A percentile compares a stretch with the other conserved stretches of the same genome.
Conservation (phyloP, 2,329 filamentous ascomycete species). For the Thelonectria rubi region DNA sequence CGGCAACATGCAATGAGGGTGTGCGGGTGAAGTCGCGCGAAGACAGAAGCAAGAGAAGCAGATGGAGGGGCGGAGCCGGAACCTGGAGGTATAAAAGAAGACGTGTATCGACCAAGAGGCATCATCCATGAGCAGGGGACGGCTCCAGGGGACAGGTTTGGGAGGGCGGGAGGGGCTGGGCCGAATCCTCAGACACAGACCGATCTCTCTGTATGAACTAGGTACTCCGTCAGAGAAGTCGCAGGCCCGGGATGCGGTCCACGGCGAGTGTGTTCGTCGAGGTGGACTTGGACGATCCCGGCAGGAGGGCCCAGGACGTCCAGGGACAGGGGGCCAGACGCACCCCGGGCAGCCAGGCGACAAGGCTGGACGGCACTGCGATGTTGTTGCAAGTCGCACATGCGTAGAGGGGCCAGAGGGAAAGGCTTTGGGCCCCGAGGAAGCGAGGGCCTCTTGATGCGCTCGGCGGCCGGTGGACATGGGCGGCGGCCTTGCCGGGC, state of each 20-base stretch:
- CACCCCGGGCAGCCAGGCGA: constrained; percentile 36
- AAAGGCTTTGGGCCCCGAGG: not conserved
- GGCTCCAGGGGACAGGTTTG: constrained; percentile 41
- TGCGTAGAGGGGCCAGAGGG: not conserved
- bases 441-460: constrained; percentile 15
- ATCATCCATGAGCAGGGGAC: constrained; percentile 43
- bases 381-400: constrained; percentile 16
- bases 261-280: constrained; percentile 37
- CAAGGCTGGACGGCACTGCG: constrained; percentile 24
- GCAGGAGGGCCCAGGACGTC: constrained; percentile 20
- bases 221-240: constrained; percentile 36
- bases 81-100: constrained; percentile 46
- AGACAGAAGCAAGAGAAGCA: constrained; percentile 39
- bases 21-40: constrained; percentile 38
- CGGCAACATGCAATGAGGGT: constrained; percentile 35
- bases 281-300: constrained; percentile 36
- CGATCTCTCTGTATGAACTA: constrained; percentile 38
- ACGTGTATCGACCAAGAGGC: constrained; percentile 41
- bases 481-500: constrained; percentile 14
- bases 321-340: constrained; percentile 31
- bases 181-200: constrained; percentile 42
- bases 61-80: constrained; percentile 40
- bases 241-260: constrained; percentile 33
- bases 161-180: constrained; percentile 41
- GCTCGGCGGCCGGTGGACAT: constrained; percentile 10